Percentiles rank a stretch among this genome's conserved stretches.
These are phyloP conservation scores for Atkinsonella texensis DNA, from an alignment of 2,329 filamentous ascomycete species.

Conservation along the genomic window DNA sequence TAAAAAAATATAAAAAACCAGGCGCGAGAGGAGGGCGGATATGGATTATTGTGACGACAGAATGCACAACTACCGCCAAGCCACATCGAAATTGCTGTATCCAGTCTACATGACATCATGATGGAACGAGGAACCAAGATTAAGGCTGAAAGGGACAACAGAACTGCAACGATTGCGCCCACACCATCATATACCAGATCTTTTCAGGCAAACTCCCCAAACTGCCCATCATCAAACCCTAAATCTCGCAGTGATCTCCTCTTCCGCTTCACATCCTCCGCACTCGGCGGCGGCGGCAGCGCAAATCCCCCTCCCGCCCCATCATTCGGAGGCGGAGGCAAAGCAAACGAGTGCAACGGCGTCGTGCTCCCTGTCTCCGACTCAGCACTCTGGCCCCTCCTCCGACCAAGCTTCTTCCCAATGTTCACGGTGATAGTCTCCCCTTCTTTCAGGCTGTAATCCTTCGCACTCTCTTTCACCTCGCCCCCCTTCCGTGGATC, in stretches of 20 bases:
- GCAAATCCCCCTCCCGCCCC: slow-evolving; percentile 31
- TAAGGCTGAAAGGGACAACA: background rate
- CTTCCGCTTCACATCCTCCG: slow-evolving; percentile 48
- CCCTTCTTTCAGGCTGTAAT: slow-evolving; percentile 79
- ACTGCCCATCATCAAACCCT: slow-evolving; percentile 79
- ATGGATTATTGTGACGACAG: background rate
- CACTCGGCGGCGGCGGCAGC: slow-evolving; percentile 56
- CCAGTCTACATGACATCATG: background rate
- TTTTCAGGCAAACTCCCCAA: slow-evolving; percentile 62
- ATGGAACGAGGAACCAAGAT: background rate
- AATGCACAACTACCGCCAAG: background rate
- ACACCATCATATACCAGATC: background rate
- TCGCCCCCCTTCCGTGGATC: slow-evolving; percentile 17
- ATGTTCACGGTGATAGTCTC: slow-evolving; percentile 81
- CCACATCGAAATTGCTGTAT: background rate
- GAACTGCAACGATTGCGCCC: background rate
- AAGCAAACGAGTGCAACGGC: slow-evolving; percentile 49
- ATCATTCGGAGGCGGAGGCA: slow-evolving; percentile 55
- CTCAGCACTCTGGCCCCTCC: slow-evolving; percentile 21
- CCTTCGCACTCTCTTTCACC: slow-evolving; percentile 33
- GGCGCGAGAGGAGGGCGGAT: no score
- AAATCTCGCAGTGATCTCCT: slow-evolving; percentile 49
- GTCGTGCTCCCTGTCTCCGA: slow-evolving; percentile 12
- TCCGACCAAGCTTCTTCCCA: slow-evolving; percentile 41
- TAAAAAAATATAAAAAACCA: no score